phyloP scores from a whole-genome alignment of 352 stramenopile species.

The Phytophthora pini region DNA sequence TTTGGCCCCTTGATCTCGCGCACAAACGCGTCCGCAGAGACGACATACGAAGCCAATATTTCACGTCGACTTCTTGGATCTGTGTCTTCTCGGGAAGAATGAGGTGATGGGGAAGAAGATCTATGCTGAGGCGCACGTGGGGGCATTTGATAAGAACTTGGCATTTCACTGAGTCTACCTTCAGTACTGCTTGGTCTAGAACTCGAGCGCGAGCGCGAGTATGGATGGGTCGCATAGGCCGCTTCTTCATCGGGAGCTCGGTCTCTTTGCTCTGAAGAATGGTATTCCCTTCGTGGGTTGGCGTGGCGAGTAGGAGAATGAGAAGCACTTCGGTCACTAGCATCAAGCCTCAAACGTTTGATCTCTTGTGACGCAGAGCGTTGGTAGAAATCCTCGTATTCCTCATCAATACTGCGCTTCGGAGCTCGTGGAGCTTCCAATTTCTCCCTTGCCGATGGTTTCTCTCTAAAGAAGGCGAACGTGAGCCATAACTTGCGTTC shows the following conservation, averaged over 20 bases:
- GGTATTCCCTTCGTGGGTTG: background rate
- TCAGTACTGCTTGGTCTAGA: slow-evolving; percentile 1
- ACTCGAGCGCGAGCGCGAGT: background rate
- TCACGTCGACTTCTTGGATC: slow-evolving; percentile 18
- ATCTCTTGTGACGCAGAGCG: slow-evolving; percentile 5
- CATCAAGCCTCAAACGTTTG: slow-evolving; percentile 14
- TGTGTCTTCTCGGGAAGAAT: background rate
- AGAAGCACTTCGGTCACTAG: slow-evolving; percentile 9
- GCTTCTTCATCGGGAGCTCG: background rate
- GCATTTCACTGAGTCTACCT: slow-evolving; percentile 1
- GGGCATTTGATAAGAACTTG: slow-evolving; percentile 17
- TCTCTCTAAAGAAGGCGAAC: slow-evolving; percentile 12
- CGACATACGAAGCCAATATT: slow-evolving; percentile 11
- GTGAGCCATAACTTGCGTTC: slow-evolving; percentile 24
- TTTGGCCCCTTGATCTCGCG: slow-evolving; percentile 22
- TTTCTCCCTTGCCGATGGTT: background rate
- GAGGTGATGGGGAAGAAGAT: background rate
- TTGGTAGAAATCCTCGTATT: slow-evolving; percentile 22
- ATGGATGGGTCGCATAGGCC: background rate
- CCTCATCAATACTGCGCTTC: slow-evolving; percentile 22
- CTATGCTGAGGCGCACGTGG: slow-evolving; percentile 7
- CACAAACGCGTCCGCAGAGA: slow-evolving; percentile 21
- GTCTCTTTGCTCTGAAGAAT: background rate
- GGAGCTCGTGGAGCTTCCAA: background rate
- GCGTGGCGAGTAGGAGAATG: background rate